Base-by-base conservation (phyloP, 257 asterid species). In the Dorcoceras hygrometricum region DNA sequence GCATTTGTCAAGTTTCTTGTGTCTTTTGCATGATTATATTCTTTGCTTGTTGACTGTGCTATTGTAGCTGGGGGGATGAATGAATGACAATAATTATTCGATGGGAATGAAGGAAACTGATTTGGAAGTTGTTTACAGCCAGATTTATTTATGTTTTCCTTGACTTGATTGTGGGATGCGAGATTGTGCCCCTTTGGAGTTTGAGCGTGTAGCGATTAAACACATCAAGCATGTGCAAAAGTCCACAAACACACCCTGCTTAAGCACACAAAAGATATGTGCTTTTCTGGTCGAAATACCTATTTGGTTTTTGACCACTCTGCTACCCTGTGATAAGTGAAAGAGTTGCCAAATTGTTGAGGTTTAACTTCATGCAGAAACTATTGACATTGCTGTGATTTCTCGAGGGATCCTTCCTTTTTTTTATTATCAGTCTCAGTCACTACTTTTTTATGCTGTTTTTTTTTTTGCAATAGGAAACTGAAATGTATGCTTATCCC, bases 1-100 rank as follows among this genome's bases (percentile, higher is more conserved):
- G 59, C 25, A 46, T 29, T 43, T 62, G 23, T 31, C 66, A 23
- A 53, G 59, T 67, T 71, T 34, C 28, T 27, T 14, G 26, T 5
- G 32, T 26, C 22, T 6, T 22, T 29, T 27, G 14, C 59, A 7
- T 29, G 22, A 11, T 11, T 28, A 28, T 19, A 28, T 20, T 6
- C 14, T 9, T 34, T 34, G 43, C 3, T 9, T 34, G 25, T 6
- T 6, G 34, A 9, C 32, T 25, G 27, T 24, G 25, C 25, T 46
- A 24, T 56, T 57, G 19, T 39, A 62, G 18, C 56, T 56, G 8
- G 26, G 16, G 29, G 5, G 23, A 46, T 55, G 24, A 27, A 25
- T 9, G 59, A 23, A 28, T 4, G 27, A 2, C 36, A 22, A 10
- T 16, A 26, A 14, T 31, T 18, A 69, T 51, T 34, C 10, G 28